Percentiles rank a stretch among this genome's conserved stretches.
These are phyloP conservation scores for Yamadazyma siamensis DNA, from an alignment of 1,139 yeast genomes.

Conservation along the genomic window DNA sequence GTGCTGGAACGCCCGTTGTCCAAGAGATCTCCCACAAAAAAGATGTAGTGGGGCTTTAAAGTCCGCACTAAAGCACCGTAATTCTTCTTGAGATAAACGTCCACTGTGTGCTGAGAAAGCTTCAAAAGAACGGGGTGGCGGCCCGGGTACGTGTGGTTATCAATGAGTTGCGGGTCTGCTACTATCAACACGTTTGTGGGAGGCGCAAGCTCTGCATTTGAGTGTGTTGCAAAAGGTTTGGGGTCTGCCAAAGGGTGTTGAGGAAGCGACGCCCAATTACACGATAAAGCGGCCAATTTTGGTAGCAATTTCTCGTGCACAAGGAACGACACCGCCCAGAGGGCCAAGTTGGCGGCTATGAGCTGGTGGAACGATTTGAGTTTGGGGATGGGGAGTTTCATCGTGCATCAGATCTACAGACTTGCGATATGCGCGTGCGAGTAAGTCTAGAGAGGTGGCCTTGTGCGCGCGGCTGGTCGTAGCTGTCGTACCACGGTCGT, in stretches of 20 bases:
- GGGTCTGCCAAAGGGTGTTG: conserved; percentile 2
- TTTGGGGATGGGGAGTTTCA: conserved; percentile 10
- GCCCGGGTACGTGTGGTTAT: conserved; percentile 49
- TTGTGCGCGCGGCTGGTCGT: neutral
- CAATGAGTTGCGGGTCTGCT: conserved; percentile 49
- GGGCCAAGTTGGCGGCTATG: conserved; percentile 17
- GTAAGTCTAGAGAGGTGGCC: too few relatives aligned
- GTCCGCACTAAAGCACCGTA: conserved; percentile 34
- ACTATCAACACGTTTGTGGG: conserved; percentile 30
- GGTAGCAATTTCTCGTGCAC: conserved; percentile 36
- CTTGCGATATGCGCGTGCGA: too few relatives aligned
- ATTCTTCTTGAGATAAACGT: conserved; percentile 45
- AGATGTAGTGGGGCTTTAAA: conserved; percentile 41
- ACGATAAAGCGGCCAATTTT: conserved; percentile 21
- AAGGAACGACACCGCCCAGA: conserved; percentile 32
- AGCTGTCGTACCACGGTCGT: too few relatives aligned
- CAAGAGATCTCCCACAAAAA: conserved; percentile 52
- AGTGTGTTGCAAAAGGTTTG: too few relatives aligned
- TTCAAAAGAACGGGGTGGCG: conserved; percentile 31
- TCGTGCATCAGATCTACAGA: too few relatives aligned
- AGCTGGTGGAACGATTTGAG: conserved; percentile 27
- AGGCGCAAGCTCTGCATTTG: neutral
- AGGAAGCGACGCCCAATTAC: conserved; percentile 39
- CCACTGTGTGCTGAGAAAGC: conserved; percentile 49
- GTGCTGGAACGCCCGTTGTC: conserved; percentile 50